Evolutionary conservation across 495 filamentous ascomycete species (phyloP), one percentile per base, ranked within the genome.

Genomic region (Corynascus novoguineensis): DNA sequence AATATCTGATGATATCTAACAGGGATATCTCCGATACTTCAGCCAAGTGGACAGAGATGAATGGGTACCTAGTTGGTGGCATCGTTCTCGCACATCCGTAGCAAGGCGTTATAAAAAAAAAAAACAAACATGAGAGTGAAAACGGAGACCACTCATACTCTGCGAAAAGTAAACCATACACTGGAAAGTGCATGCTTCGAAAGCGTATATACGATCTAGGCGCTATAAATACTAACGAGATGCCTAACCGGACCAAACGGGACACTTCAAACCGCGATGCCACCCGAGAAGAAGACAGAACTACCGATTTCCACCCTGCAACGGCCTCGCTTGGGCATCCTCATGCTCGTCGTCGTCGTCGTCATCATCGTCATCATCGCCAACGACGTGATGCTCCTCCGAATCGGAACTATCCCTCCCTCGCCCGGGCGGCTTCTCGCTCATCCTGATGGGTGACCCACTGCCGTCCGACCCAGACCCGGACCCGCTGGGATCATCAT

Each of bases 401-500:
- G 52, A 87, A 49, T 93, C 92, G 56, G 77, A 77, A 52, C 75
- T 75, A 46, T 60, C 48, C 47, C 35, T 41, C 54, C 48, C 50
- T 51, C 19, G 2, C 29, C 14, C 19, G 15, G 45, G 19, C 37
- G 48, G 44, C 56, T 65, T 69, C 56, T 68, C 63, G 19, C 44
- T 60, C 25, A 60, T 22, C 38, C 57, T 2, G 10, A 38, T 44
- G n/a, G 49, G 47, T 53, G 42, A 37, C 25, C 46, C 32, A 12
- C 55, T 51, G 29, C 41, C 34, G 28, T 46, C 34, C 22, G 21
- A 32, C 55, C 7, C 49, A 17, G 29, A 50, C 28, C 50, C 48
- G 17, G 15, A 31, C 17, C 47, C n/a, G n/a, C n/a, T n/a, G n/a
- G n/a, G n/a, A n/a, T n/a, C n/a, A n/a, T n/a, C 52, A 53, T 63